These are phyloP conservation scores for Vaccinium darrowii DNA, from an alignment of 148 eudicot genomes.

Conservation along the genomic window DNA sequence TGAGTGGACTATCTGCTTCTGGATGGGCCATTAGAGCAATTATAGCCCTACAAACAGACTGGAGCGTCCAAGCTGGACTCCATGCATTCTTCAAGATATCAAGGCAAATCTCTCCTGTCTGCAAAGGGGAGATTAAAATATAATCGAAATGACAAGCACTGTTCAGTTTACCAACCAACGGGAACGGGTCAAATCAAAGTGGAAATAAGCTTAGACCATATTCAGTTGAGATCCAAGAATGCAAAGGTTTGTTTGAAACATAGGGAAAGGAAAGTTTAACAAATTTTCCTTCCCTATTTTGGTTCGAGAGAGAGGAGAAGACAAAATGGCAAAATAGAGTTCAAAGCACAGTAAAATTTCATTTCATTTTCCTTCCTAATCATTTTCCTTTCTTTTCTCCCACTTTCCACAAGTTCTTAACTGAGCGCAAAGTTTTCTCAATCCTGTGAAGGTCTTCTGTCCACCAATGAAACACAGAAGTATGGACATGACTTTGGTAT, in stretches of 20 bases:
- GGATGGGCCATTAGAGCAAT: slow-evolving; percentile 99
- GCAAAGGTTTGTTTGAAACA: background rate
- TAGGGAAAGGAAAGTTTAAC: no score
- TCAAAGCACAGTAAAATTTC: no score
- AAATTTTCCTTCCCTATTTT: no score
- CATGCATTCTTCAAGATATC: slow-evolving; percentile 99
- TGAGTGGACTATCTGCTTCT: slow-evolving; percentile 64
- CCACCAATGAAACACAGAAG: background rate
- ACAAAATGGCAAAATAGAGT: no score
- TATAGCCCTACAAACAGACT: slow-evolving; percentile 93
- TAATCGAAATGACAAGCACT: background rate
- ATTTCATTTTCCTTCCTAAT: no score
- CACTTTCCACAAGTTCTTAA: no score
- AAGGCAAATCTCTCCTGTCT: slow-evolving; percentile 98
- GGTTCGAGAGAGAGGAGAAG: no score
- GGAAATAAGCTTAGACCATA: background rate
- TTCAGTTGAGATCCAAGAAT: background rate
- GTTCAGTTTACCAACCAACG: background rate
- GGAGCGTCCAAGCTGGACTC: slow-evolving; percentile 99
- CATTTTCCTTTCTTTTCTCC: no score
- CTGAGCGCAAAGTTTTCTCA: no score
- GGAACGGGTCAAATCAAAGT: background rate
- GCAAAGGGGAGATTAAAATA: slow-evolving; percentile 18
- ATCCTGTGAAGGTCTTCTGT: background rate
- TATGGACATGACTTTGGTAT: no score